A percentile compares a stretch with the other conserved stretches of the same genome.
phyloP scores from a whole-genome alignment of 1,284 basidiomycete genomes.

The Flammula alnicola region DNA sequence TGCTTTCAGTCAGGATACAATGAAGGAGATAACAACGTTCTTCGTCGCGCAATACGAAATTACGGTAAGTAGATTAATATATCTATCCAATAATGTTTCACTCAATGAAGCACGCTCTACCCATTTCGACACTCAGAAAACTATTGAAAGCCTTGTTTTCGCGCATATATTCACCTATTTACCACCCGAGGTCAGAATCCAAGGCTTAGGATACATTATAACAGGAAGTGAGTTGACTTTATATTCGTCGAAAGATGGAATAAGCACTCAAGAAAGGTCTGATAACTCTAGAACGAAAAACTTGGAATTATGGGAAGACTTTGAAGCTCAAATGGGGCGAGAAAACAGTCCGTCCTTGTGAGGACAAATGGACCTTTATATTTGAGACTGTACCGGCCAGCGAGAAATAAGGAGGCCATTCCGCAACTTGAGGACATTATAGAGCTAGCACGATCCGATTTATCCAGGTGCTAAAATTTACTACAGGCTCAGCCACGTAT shows the following conservation, averaged over 20 bases:
- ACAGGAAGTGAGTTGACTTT: slow-evolving; percentile 20
- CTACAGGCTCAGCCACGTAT: no score
- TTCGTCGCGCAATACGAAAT: slow-evolving; percentile 26
- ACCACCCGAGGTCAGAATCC: slow-evolving; percentile 17
- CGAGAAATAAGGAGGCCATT: no score
- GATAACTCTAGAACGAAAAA: slow-evolving; percentile 17
- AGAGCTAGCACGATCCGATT: no score
- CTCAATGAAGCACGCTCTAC: no score
- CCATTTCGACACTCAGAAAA: slow-evolving; percentile 18
- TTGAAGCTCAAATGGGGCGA: slow-evolving; percentile 26
- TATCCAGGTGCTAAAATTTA: no score
- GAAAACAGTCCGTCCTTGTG: slow-evolving; percentile 8
- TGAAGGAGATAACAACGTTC: slow-evolving; percentile 21
- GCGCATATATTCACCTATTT: slow-evolving; percentile 25
- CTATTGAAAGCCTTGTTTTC: slow-evolving; percentile 20
- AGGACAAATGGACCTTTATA: slow-evolving; percentile 26
- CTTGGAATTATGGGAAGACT: slow-evolving; percentile 23
- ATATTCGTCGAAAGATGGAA: neutral
- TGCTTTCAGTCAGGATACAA: slow-evolving; percentile 16
- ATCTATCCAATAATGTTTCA: no score
- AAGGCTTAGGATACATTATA: slow-evolving; percentile 20
- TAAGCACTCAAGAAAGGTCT: neutral
- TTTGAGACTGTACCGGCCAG: slow-evolving; percentile 22
- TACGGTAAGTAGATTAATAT: slow-evolving; percentile 14
- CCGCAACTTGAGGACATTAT: no score